These are phyloP conservation scores for Meira nashicola DNA, from an alignment of 1,284 basidiomycete species.

Conservation along the genomic window DNA sequence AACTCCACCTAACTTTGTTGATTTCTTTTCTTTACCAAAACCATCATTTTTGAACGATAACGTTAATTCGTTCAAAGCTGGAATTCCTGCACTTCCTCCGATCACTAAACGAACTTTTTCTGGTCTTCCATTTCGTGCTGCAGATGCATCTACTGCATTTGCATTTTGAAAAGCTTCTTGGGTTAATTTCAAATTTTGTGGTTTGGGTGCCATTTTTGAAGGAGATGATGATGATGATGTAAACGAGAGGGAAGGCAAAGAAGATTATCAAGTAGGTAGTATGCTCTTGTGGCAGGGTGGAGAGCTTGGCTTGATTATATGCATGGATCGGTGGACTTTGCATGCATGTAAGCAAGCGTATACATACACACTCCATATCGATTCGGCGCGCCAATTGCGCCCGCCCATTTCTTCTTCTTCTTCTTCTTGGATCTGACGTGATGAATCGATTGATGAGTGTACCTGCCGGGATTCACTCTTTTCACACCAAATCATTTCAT, in stretches of 20 bases:
- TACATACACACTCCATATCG: too few species aligned
- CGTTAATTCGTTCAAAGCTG: constrained; percentile 5
- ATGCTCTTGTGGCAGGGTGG: too few species aligned
- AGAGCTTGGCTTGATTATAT: too few species aligned
- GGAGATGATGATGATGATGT: not conserved
- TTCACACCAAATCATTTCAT: too few species aligned
- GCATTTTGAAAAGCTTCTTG: constrained; percentile 8
- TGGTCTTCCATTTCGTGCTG: constrained; percentile 2
- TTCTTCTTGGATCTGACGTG: too few species aligned
- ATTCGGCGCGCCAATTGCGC: too few species aligned
- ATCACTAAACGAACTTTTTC: constrained; percentile 5
- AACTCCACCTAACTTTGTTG: constrained; percentile 1
- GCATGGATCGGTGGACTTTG: too few species aligned
- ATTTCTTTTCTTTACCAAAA: not conserved
- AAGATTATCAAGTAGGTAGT: too few species aligned
- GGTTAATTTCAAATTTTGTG: constrained; percentile 10
- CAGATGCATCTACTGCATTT: not conserved
- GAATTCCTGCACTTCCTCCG: constrained; percentile 8
- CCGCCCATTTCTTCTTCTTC: too few species aligned
- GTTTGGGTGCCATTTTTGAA: not conserved
- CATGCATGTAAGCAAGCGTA: too few species aligned
- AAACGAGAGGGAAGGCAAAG: not conserved
- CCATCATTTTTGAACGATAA: constrained; percentile 6
- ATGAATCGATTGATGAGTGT: too few species aligned
- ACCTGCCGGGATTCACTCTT: too few species aligned